Evolutionary conservation across 2,329 filamentous ascomycete genomes (phyloP), one percentile per base, ranked within the genome.

Genomic region (Dactylellina parvicollis): DNA sequence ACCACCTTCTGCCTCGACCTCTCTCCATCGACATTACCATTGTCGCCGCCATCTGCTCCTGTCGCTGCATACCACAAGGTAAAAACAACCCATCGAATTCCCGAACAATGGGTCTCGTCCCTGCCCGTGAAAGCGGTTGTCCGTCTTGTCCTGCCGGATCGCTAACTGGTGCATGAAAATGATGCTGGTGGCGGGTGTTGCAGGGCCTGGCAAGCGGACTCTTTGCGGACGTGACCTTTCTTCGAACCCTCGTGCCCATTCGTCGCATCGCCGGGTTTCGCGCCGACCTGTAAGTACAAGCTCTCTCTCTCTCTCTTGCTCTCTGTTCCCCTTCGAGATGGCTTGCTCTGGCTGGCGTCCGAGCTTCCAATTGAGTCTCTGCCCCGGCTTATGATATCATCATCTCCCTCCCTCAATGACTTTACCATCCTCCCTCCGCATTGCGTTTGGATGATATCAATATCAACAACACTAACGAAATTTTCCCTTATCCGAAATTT

Each of bases 381-480:
- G 9, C 28, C 24, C 14, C 20, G 7, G 20, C 26, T 20, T 42
- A 55, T 57, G 42, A 47, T 57, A 50, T 61, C 54, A 59, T 59
- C 44, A 12, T 52, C 28, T 34, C 47, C 28, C 47, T 9, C 5
- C 42, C 20, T 9, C 42, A 3, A 32, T 34, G 47, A 32, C 22
- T 34, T 32, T 28, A 32, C 16, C 18, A 12, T 12, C 12, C n/a
- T 36, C n/a, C 47, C 14, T 32, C 47, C 26, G 8, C 20, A 26
- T 4, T 52, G 32, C 10, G 18, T 18, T 14, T 7, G 12, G 40
- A 40, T 62, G 56, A 64, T 47, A 62, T 54, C 66, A 55, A 65
- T 42, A 66, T 46, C 57, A 61, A 62, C 57, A 72, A 72, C 67
- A 57, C 67, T 72, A 72, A 72, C 67, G 67, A 56, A 67, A 59